Evolutionary conservation across 345 rosid genomes (phyloP).

Genomic region (Hypericum perforatum): DNA sequence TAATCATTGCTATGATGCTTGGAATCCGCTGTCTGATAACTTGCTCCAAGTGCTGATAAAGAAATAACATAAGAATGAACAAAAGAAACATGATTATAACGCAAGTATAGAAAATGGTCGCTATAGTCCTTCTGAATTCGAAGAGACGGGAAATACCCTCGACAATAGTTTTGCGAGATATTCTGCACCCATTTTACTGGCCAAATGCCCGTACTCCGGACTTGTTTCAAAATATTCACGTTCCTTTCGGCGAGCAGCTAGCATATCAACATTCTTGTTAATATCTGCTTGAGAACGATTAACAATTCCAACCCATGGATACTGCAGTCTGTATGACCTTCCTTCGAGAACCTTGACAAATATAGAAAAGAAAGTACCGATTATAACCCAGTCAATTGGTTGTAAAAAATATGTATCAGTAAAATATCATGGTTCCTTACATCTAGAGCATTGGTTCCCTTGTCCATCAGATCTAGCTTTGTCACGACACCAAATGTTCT

Average conservation of each 20-base stretch:
- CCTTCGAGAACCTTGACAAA: slow-evolving; percentile 84
- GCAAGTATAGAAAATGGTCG: neutral
- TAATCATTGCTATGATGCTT: slow-evolving; percentile 88
- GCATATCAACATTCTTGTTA: slow-evolving; percentile 93
- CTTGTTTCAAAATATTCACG: slow-evolving; percentile 93
- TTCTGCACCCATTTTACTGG: slow-evolving; percentile 94
- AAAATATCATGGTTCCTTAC: slow-evolving; percentile 30
- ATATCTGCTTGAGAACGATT: slow-evolving; percentile 99
- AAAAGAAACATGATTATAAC: slow-evolving; percentile 9
- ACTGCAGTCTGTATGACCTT: slow-evolving; percentile 83
- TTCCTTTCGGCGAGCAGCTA: slow-evolving; percentile 83
- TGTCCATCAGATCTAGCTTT: slow-evolving; percentile 98
- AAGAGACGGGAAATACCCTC: slow-evolving; percentile 35
- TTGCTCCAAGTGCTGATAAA: slow-evolving; percentile 69
- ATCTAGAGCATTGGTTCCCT: slow-evolving; percentile 90
- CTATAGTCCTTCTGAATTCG: no score
- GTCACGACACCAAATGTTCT: slow-evolving; percentile 97
- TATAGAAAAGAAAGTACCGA: slow-evolving; percentile 10
- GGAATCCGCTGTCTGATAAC: slow-evolving; percentile 97
- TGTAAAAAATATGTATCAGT: slow-evolving; percentile 6
- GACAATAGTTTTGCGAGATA: slow-evolving; percentile 93
- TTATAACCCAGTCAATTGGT: slow-evolving; percentile 11
- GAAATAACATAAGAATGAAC: slow-evolving; percentile 4
- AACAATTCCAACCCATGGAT: slow-evolving; percentile 99
- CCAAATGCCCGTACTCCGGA: slow-evolving; percentile 91